phyloP scores from a whole-genome alignment of 345 rosid species.

The Excoecaria agallocha region DNA sequence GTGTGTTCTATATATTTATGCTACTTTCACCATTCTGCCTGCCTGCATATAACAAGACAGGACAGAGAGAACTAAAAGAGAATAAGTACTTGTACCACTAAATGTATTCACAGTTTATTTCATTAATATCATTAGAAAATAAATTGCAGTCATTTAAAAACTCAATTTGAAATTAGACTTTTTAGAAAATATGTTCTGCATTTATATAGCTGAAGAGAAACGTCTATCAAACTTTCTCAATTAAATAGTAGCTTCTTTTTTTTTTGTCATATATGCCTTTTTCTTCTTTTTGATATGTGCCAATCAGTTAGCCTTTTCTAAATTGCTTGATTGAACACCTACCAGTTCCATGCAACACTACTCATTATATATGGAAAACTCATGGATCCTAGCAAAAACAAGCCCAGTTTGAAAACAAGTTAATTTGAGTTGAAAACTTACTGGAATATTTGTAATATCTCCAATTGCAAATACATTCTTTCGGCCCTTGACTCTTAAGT shows the following conservation, averaged over 20 bases:
- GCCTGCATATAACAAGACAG: not conserved
- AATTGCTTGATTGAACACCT: no score
- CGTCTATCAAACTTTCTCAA: not conserved
- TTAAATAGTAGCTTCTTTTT: not conserved
- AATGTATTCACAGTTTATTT: not conserved
- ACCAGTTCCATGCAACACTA: not conserved
- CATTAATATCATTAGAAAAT: not conserved
- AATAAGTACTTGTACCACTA: not conserved
- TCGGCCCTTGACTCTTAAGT: slow-evolving; percentile 52
- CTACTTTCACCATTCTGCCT: not conserved
- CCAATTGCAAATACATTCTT: slow-evolving; percentile 67
- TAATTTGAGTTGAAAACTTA: slow-evolving; percentile 33
- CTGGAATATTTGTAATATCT: slow-evolving; percentile 66
- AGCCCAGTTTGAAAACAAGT: not conserved
- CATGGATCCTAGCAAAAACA: not conserved
- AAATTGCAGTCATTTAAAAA: not conserved
- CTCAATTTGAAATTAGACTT: not conserved
- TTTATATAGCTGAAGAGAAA: no score
- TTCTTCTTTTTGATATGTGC: no score
- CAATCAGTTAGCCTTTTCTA: no score
- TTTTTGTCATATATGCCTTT: no score
- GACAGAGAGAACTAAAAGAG: not conserved
- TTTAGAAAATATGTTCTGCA: no score
- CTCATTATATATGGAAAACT: not conserved
- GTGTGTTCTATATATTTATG: not conserved